Evolutionary conservation across 805 yeast species (phyloP).

Genomic region (Yamadazyma philogaea): DNA sequence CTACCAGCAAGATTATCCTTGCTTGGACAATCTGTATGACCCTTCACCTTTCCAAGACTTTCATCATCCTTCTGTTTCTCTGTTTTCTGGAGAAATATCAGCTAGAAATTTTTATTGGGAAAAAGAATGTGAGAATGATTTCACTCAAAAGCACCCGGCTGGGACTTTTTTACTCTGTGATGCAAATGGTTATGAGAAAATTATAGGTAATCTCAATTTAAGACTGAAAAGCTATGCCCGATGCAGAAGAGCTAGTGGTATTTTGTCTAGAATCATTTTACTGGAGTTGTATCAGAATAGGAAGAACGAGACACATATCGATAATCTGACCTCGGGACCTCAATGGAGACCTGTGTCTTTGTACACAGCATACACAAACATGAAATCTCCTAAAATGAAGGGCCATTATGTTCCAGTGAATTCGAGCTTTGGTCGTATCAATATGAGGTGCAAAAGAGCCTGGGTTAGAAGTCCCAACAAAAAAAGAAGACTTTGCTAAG

Average conservation of each 20-base stretch:
- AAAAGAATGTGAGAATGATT: neutral
- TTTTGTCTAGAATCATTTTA: neutral
- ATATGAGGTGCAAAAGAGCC: constrained; percentile 38
- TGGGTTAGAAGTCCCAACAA: constrained; percentile 30
- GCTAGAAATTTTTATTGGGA: neutral
- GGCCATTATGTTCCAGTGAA: constrained; percentile 25
- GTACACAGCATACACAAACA: constrained; percentile 30
- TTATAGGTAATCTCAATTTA: neutral
- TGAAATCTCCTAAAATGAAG: constrained; percentile 19
- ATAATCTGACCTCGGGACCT: neutral
- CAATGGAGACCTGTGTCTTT: constrained; percentile 33
- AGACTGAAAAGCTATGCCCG: neutral
- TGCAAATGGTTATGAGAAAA: constrained; percentile 1
- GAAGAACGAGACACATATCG: neutral
- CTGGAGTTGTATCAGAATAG: neutral
- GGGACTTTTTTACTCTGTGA: constrained; percentile 5
- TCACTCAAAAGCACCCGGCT: neutral
- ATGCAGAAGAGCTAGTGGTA: neutral
- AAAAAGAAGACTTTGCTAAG: constrained; percentile 3
- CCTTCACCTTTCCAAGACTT: neutral
- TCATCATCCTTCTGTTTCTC: neutral
- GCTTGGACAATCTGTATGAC: neutral
- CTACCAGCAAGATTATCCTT: neutral
- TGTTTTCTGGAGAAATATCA: neutral
- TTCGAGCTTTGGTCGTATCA: constrained; percentile 39